These are phyloP conservation scores for Rosa hybrid DNA, from an alignment of 331 rosid genomes.

Conservation along the genomic window DNA sequence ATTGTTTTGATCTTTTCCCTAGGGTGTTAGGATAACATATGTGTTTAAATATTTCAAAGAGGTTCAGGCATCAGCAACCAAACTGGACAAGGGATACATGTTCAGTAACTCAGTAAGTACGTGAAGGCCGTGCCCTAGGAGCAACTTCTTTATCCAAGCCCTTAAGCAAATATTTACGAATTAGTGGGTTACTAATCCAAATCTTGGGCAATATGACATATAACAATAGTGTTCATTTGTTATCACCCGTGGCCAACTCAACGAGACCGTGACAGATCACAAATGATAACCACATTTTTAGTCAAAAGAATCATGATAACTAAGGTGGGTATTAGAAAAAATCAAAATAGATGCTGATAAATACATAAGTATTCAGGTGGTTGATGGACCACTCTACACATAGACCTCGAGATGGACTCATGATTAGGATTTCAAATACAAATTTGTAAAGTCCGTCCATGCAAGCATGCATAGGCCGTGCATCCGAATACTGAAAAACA, in stretches of 20 bases:
- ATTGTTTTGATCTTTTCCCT: too few species aligned
- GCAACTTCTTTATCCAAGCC: too few species aligned
- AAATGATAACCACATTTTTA: background rate
- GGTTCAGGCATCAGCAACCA: too few species aligned
- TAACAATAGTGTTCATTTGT: background rate
- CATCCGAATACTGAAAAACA: background rate
- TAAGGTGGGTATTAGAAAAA: background rate
- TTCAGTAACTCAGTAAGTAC: too few species aligned
- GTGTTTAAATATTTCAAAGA: too few species aligned
- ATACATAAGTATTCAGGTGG: background rate
- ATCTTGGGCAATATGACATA: background rate
- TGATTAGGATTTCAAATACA: background rate
- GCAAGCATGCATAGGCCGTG: conserved; percentile 10
- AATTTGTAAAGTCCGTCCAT: background rate
- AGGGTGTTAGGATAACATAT: too few species aligned
- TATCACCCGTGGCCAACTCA: background rate
- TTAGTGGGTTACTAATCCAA: too few species aligned
- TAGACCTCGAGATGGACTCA: conserved; percentile 1
- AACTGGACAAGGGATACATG: too few species aligned
- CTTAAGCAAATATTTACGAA: too few species aligned
- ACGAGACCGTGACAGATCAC: background rate
- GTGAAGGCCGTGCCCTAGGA: too few species aligned
- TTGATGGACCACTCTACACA: conserved; percentile 13
- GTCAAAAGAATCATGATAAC: background rate
- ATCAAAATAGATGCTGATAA: background rate